Evolutionary conservation across 192 early-diverging fungal species (phyloP), one percentile per base, ranked within the genome.

Genomic region (Backusella circina): DNA sequence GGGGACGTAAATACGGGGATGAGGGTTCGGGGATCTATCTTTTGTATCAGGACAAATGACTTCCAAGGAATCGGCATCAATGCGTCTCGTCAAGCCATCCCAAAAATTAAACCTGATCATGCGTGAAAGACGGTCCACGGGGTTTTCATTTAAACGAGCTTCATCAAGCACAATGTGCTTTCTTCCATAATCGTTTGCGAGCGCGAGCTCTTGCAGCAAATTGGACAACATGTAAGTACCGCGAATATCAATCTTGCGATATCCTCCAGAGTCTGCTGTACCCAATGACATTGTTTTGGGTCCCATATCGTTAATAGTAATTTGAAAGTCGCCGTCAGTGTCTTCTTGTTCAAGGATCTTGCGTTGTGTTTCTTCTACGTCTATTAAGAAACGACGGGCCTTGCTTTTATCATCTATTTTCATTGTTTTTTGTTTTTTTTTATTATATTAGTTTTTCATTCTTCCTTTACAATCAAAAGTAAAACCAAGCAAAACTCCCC

Each of bases 201-300:
- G 81, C 5, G 95, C 94, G 18, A 99, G 87, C 80, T 99, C 97
- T 83, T 98, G 97, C 8, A 99, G 80, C 37, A 99, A 86, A 70
- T 97, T 98, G 16, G 95, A 95, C 39, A 99, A 83, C 89, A 93
- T 91, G 77, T 99, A 99, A 1, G 96, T 97, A 37, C 96, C 97
- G 7, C 96, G 91, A 38, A 99, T 85, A 72, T 98, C 96, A 73
- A 92, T 94, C 47, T 93, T 95, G 61, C 91, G 87, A 86, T 90
- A 95, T 18, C 96, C 96, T 69, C 88, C 92, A 36, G 93, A 95
- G 77, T 90, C 92, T 0, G 92, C 92, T 3, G 97, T 96, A 12
- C 93, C 93, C 32, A 99, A 83, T 16, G 88, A 84, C 74, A 99
- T 90, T 9, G 91, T 85, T 79, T 98, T 99, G 35, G 97, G 97